phyloP scores from a whole-genome alignment of 2,329 filamentous ascomycete species.

The Fusarium annulatum region DNA sequence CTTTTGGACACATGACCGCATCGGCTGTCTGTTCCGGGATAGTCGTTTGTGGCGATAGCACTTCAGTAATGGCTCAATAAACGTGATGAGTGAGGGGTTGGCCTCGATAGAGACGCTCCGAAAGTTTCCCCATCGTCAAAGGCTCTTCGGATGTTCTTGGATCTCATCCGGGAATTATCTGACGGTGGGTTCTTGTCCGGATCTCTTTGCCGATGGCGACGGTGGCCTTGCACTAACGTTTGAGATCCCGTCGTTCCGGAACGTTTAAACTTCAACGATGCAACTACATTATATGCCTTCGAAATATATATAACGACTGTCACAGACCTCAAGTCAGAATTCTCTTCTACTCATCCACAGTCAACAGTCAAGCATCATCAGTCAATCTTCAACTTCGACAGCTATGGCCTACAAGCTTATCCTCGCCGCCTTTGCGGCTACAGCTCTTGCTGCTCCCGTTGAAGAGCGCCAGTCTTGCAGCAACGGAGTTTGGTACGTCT shows the following conservation, averaged over 20 bases:
- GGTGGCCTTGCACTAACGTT: not conserved
- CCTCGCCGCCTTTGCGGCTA: conserved; percentile 32
- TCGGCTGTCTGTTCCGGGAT: conserved; percentile 3
- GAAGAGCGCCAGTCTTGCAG: conserved; percentile 49
- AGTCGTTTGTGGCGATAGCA: not conserved
- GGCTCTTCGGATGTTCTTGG: not conserved
- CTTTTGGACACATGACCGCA: not conserved
- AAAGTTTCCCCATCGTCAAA: conserved; percentile 3
- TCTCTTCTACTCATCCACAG: not conserved
- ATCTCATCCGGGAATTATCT: conserved; percentile 11
- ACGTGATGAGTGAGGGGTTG: not conserved
- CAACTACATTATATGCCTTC: not conserved
- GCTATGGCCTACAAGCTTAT: conserved; percentile 35
- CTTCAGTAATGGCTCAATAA: not conserved
- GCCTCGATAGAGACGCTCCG: conserved; percentile 19
- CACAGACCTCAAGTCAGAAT: not conserved
- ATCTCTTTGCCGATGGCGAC: not conserved
- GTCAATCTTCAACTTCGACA: not conserved
- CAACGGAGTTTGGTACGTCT: conserved; percentile 30
- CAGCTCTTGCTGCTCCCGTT: conserved; percentile 54
- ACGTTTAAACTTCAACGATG: not conserved
- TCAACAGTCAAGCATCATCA: not conserved
- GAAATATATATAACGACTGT: conserved; percentile 18
- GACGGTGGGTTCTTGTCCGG: not conserved
- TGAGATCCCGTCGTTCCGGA: conserved; percentile 34